These are phyloP conservation scores for Pythium aristosporum DNA, from an alignment of 352 stramenopile genomes.

Conservation along the genomic window DNA sequence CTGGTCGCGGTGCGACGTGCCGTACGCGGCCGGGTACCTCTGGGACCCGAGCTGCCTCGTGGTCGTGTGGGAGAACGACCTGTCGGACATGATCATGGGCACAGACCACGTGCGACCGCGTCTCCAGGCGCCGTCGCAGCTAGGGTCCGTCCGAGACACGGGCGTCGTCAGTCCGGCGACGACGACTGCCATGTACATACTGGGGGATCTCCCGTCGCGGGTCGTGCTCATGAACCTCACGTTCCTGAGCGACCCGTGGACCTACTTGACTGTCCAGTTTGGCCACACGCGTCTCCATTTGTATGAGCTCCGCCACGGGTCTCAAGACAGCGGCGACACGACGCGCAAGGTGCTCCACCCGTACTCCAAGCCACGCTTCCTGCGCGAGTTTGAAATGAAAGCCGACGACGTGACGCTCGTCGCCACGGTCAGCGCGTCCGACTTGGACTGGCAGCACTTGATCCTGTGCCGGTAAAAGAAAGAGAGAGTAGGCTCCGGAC, in stretches of 20 bases:
- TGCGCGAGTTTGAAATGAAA: slow-evolving; percentile 33
- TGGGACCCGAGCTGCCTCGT: slow-evolving; percentile 34
- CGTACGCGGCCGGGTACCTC: slow-evolving; percentile 31
- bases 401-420: slow-evolving; percentile 25
- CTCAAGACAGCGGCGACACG: neutral
- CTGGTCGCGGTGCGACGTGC: slow-evolving; percentile 30
- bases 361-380: slow-evolving; percentile 28
- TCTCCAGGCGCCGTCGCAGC: slow-evolving; percentile 21
- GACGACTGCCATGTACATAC: slow-evolving; percentile 21
- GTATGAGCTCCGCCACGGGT: slow-evolving; percentile 18
- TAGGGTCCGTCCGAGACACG: slow-evolving; percentile 17
- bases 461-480: slow-evolving; percentile 27
- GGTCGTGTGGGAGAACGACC: slow-evolving; percentile 33
- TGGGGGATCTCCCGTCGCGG: slow-evolving; percentile 21
- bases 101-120: slow-evolving; percentile 13
- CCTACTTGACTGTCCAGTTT: slow-evolving; percentile 26
- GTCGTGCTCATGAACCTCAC: slow-evolving; percentile 32
- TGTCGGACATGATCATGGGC: slow-evolving; percentile 20
- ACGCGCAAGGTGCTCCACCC: slow-evolving; percentile 29
- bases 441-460: slow-evolving; percentile 29
- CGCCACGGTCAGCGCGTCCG: slow-evolving; percentile 22
- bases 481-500: neutral
- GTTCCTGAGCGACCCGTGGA: slow-evolving; percentile 34
- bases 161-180: neutral
- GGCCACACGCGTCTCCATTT: slow-evolving; percentile 28